Percentiles rank a stretch among this genome's conserved stretches.
Evolutionary conservation across 192 early-diverging fungal genomes (phyloP).

Genomic region (Spizellomyces punctatus): DNA sequence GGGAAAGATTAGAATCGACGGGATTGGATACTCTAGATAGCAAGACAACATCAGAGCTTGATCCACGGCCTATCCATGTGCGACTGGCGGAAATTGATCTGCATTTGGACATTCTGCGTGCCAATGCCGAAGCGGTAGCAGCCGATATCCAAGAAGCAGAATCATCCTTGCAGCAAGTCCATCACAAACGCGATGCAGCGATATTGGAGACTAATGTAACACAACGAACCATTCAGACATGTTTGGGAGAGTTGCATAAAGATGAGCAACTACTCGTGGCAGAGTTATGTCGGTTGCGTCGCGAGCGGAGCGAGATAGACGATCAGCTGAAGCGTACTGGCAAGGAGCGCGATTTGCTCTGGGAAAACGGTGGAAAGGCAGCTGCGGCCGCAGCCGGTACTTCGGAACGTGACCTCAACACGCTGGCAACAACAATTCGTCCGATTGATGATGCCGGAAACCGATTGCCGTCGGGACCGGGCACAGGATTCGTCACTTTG

Average conservation of each 20-base stretch:
- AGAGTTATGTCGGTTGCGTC: background rate
- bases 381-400: background rate
- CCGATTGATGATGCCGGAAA: background rate
- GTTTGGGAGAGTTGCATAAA: background rate
- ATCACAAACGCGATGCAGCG: background rate
- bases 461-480: background rate
- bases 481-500: background rate
- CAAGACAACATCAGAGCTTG: background rate
- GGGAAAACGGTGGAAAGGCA: background rate
- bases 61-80: background rate
- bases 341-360: background rate
- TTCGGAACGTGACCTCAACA: background rate
- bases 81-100: background rate
- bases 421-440: background rate
- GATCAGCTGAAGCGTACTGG: background rate
- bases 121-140: background rate
- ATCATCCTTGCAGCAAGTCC: background rate
- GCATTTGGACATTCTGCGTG: slow-evolving; percentile 3
- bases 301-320: background rate
- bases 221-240: background rate
- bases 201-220: no score
- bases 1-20: background rate
- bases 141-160: background rate
- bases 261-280: background rate
- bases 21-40: background rate